Evolutionary conservation across 768 basidiomycete species (phyloP), one percentile per base, ranked within the genome.

Genomic region (Phylloporus rhodoxanthus): DNA sequence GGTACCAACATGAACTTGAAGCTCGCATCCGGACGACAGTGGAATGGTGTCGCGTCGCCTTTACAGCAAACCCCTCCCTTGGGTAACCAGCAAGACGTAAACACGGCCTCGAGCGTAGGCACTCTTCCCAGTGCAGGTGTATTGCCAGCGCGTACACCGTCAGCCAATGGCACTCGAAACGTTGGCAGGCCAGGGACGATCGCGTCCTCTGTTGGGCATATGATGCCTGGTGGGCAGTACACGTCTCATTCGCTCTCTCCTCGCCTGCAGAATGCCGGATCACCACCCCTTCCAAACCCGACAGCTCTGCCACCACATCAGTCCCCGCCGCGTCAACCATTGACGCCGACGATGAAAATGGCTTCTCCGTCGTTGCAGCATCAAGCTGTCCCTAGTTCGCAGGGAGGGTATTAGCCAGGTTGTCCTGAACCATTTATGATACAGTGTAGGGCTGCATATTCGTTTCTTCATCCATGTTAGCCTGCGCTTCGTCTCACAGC

Each of bases 321-420:
- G 50, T 75, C 78, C 2, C 75, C 79, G 8, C 75, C 79, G 3
- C 75, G 77, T 15, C 67, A 75, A 17, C 68, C 74, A 14, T 69
- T 76, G 48, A 75, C 77, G 2, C 76, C 79, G 7, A 76, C 74
- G 38, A 70, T 80, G 70, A 70, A 72, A 23, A 74, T 77, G 66
- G 68, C 75, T 26, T 80, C 80, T 2, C 80, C 81, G 13, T 75
- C 76, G 30, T 57, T 80, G 47, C 78, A 77, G 61, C 78, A 78
- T 50, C 78, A 79, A 57, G 66, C 70, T 14, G 74, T 77, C 23
- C 74, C 75, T 20, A 74, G 71, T 51, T 75, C 74, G 43, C 76
- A 79, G 64, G 75, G 72, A 57, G 75, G 77, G 43, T 79, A 78
- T 70, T 81, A 73, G 62, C 28, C 52, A 21, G 29, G 50, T 55